Evolutionary conservation across 768 basidiomycete genomes (phyloP).

Genomic region (Suillus ampliporus): DNA sequence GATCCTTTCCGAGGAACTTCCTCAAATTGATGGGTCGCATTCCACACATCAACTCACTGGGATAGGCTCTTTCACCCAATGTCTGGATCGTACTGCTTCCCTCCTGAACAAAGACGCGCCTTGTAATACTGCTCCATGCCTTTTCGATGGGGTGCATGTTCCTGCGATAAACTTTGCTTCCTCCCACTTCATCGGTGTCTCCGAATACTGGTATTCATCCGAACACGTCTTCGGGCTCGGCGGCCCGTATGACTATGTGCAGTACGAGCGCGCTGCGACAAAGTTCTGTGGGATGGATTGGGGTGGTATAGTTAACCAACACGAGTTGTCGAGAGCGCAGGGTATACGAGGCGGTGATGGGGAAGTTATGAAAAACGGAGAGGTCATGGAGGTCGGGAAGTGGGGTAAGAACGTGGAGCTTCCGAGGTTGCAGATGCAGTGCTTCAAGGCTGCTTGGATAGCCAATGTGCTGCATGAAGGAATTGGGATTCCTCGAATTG

Average conservation of each 20-base stretch:
- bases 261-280: conserved; percentile 92
- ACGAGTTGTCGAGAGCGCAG: conserved; percentile 57
- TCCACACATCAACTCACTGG: conserved; percentile 71
- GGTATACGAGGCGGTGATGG: conserved; percentile 63
- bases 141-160: conserved; percentile 94
- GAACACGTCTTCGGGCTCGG: conserved; percentile 96
- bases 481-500: conserved; percentile 90
- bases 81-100: conserved; percentile 71
- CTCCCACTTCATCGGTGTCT: conserved; percentile 95
- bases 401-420: conserved; percentile 82
- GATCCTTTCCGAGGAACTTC: conserved; percentile 59
- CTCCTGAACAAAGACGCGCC: conserved; percentile 85
- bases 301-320: conserved; percentile 72
- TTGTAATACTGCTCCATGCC: conserved; percentile 84
- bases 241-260: conserved; percentile 93
- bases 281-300: conserved; percentile 85
- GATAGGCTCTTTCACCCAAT: conserved; percentile 89
- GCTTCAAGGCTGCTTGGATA: conserved; percentile 99
- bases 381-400: conserved; percentile 64
- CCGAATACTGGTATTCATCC: conserved; percentile 99
- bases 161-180: conserved; percentile 94
- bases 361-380: conserved; percentile 63
- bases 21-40: conserved; percentile 50
- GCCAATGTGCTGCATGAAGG: conserved; percentile 96
- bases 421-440: conserved; percentile 92